These are phyloP conservation scores for Aspergillus pseudotamarii DNA, from an alignment of 2,329 filamentous ascomycete genomes.

Conservation along the genomic window DNA sequence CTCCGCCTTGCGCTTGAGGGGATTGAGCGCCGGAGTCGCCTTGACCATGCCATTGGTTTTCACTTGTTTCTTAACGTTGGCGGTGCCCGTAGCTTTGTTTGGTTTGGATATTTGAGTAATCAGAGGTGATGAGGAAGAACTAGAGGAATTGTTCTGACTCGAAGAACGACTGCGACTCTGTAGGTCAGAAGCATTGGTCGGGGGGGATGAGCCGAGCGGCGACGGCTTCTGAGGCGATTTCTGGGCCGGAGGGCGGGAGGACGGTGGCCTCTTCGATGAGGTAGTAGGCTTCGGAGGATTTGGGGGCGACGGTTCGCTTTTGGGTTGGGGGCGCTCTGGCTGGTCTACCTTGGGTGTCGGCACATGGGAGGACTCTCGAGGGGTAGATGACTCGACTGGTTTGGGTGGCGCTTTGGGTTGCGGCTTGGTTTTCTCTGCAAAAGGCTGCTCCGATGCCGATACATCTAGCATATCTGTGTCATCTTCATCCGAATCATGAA, in stretches of 20 bases:
- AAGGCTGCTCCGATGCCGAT: slow-evolving; percentile 24
- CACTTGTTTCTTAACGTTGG: slow-evolving; percentile 23
- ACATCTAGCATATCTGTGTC: slow-evolving; percentile 46
- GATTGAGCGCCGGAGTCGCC: slow-evolving; percentile 30
- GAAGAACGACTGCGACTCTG: slow-evolving; percentile 48
- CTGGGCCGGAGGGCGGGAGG: slow-evolving; percentile 45
- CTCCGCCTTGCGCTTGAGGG: slow-evolving; percentile 46
- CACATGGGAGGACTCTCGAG: slow-evolving; percentile 22
- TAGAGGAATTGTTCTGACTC: slow-evolving; percentile 46
- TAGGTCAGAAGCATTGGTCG: slow-evolving; percentile 62
- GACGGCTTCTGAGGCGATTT: slow-evolving; percentile 63
- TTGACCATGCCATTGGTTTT: slow-evolving; percentile 34
- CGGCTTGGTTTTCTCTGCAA: slow-evolving; percentile 19
- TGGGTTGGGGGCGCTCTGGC: slow-evolving; percentile 24
- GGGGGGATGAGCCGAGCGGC: slow-evolving; percentile 62
- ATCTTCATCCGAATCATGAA: slow-evolving; percentile 56
- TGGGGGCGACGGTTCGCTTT: slow-evolving; percentile 27
- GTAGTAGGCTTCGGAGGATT: slow-evolving; percentile 31
- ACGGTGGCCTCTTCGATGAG: slow-evolving; percentile 37
- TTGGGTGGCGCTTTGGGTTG: slow-evolving; percentile 24
- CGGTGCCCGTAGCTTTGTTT: slow-evolving; percentile 25
- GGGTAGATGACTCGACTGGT: slow-evolving; percentile 20
- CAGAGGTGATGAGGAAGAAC: slow-evolving; percentile 50
- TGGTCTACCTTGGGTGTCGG: slow-evolving; percentile 30
- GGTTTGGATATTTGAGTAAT: slow-evolving; percentile 41